phyloP scores from a whole-genome alignment of 805 yeast species.

The Cyberlindnera petersonii region DNA sequence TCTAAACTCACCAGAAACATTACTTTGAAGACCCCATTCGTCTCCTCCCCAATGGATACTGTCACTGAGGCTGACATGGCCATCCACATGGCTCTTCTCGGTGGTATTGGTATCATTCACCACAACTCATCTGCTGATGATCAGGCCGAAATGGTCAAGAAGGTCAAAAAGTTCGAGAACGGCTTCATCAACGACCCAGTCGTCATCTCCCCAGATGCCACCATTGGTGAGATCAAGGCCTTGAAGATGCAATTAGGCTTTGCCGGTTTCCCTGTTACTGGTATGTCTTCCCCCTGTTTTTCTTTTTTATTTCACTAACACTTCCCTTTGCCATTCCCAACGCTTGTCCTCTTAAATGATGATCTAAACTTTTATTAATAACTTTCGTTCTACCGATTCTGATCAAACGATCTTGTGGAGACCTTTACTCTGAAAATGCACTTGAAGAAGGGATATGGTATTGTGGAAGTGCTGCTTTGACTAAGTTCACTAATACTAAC shows the following conservation, averaged over 20 bases:
- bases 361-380: conserved; percentile 49
- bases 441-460: conserved; percentile 7
- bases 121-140: conserved; percentile 96
- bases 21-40: conserved; percentile 88
- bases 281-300: conserved; percentile 55
- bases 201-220: conserved; percentile 68
- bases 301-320: conserved; percentile 6
- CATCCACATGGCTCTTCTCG: conserved; percentile 94
- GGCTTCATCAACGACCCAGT: conserved; percentile 96
- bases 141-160: conserved; percentile 97
- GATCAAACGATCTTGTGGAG: conserved; percentile 98
- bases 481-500: conserved; percentile 16
- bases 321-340: not conserved
- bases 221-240: conserved; percentile 76
- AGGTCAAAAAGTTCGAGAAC: conserved; percentile 95
- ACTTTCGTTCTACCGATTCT: conserved; percentile 99
- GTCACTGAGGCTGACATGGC: conserved; percentile 98
- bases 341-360: conserved; percentile 38
- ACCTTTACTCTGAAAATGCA: conserved; percentile 40
- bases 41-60: conserved; percentile 99
- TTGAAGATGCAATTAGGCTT: conserved; percentile 77
- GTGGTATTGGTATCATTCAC: conserved; percentile 98
- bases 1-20: conserved; percentile 89
- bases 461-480: not conserved
- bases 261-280: conserved; percentile 98